Evolutionary conservation across 257 asterid genomes (phyloP), one percentile per base, ranked within the genome.

Genomic region (Pogostemon cablin): DNA sequence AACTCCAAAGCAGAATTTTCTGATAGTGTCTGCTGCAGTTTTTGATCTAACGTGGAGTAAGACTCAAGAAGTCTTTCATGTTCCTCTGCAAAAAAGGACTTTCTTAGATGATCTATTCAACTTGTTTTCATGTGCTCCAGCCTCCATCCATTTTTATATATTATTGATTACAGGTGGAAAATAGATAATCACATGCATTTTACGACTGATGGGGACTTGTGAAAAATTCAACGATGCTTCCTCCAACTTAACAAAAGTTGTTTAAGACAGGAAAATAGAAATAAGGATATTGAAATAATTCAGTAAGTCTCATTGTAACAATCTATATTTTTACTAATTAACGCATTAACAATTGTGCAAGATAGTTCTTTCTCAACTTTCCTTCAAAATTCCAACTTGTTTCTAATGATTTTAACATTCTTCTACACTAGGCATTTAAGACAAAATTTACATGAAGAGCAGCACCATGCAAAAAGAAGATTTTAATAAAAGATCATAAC

Each of bases 11-110:
- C 66, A 68, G 85, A 78, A 72, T 85, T 92, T 44, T 86, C 93
- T 17, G 96, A 80, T 56, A 89, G 81, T 20, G 89, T 80, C 50
- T 84, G 82, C 81, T 85, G 90, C 81, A 91, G 83, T 79, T 89
- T 93, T 78, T 89, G 80, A 72, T 77, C 82, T 44, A 93, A 78
- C 55, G 75, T 72, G 39, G 93, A 80, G 85, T 91, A 91, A 3
- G 90, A 87, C 73, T 91, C 93, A 9, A 80, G 85, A 77, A 91
- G 66, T 72, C 83, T 87, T 79, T 87, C 96, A 68, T 91, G 99
- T 75, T 93, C 96, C 72, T 81, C 99, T 91, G 85, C 78, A 76
- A 73, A 59, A 65, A 62, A 74, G 25, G 59, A 15, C 32, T 54
- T 20, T 32, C 46, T 35, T 60, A 44, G 46, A 49, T 55, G 60